phyloP scores from a whole-genome alignment of 306 rosid species.

The Lathyrus aphaca region DNA sequence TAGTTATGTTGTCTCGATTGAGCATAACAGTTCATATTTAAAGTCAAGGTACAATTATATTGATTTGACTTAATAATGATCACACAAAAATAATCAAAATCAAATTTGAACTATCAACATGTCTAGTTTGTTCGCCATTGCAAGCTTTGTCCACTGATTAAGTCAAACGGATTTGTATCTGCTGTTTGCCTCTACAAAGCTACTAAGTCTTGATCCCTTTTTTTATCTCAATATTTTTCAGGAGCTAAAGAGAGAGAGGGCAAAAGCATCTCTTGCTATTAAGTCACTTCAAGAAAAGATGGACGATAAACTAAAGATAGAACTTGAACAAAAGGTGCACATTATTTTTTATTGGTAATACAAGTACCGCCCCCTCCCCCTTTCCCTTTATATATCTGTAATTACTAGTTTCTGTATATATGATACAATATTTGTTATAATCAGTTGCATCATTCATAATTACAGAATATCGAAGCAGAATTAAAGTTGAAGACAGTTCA shows the following conservation, averaged over 20 bases:
- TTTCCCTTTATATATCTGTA: slow-evolving; percentile 18
- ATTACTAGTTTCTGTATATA: slow-evolving; percentile 34
- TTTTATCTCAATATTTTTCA: slow-evolving; percentile 38
- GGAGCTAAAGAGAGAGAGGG: slow-evolving; percentile 87
- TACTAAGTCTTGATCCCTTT: not conserved
- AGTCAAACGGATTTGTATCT: slow-evolving; percentile 15
- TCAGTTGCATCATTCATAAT: slow-evolving; percentile 40
- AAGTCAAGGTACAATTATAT: slow-evolving; percentile 22
- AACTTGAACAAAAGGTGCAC: slow-evolving; percentile 82
- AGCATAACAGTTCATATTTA: slow-evolving; percentile 24
- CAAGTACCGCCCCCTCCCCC: slow-evolving; percentile 17
- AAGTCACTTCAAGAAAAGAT: slow-evolving; percentile 82
- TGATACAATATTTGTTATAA: slow-evolving; percentile 32
- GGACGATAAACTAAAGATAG: slow-evolving; percentile 75
- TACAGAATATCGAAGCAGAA: slow-evolving; percentile 78
- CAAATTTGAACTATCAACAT: slow-evolving; percentile 33
- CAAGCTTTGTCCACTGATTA: slow-evolving; percentile 23
- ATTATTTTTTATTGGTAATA: slow-evolving; percentile 36
- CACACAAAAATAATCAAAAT: slow-evolving; percentile 31
- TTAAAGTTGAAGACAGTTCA: slow-evolving; percentile 50
- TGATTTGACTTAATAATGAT: slow-evolving; percentile 34
- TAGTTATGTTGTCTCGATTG: slow-evolving; percentile 24
- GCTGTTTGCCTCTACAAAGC: slow-evolving; percentile 20
- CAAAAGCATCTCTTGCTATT: slow-evolving; percentile 84
- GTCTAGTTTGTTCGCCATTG: slow-evolving; percentile 10